Conservation (phyloP, 139 green algal species). For the Tetradesmus obliquus region DNA sequence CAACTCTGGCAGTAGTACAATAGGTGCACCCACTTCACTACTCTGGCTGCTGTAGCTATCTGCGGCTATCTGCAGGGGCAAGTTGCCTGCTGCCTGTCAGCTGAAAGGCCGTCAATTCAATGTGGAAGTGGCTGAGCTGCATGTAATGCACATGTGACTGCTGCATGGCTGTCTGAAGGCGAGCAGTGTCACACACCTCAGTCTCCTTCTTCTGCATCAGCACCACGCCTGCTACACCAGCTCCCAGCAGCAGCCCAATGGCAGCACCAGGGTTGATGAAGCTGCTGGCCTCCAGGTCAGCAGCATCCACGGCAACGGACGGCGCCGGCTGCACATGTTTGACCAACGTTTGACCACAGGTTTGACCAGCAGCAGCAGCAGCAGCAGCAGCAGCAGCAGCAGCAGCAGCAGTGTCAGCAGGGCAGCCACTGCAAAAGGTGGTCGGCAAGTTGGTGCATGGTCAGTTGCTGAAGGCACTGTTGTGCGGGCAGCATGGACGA, state of each 20-base stretch:
- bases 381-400: neutral
- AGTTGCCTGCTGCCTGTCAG: no score
- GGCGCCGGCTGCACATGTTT: neutral
- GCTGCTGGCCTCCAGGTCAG: conserved; percentile 24
- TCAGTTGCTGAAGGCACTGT: no score
- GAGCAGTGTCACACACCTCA: conserved; percentile 26
- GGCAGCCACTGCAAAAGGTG: neutral
- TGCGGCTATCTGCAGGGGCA: no score
- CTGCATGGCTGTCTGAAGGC: no score
- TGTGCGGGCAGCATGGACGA: no score
- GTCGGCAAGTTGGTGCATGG: no score
- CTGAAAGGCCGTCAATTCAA: no score
- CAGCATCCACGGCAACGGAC: conserved; percentile 29
- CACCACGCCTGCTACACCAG: neutral
- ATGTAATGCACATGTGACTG: no score
- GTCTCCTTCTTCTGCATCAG: conserved; percentile 46
- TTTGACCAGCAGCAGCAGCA: neutral
- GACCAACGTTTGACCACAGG: neutral
- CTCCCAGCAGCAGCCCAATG: conserved; percentile 20
- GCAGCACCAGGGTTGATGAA: conserved; percentile 25
- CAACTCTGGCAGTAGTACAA: neutral
- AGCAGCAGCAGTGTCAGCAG: neutral
- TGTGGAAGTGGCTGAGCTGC: no score
- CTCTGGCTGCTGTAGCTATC: no score
- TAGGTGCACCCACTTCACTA: no score